A percentile compares a stretch with the other conserved stretches of the same genome.
These are phyloP conservation scores for Lasiodiplodia gonubiensis DNA, from an alignment of 2,329 filamentous ascomycete species.

Conservation along the genomic window DNA sequence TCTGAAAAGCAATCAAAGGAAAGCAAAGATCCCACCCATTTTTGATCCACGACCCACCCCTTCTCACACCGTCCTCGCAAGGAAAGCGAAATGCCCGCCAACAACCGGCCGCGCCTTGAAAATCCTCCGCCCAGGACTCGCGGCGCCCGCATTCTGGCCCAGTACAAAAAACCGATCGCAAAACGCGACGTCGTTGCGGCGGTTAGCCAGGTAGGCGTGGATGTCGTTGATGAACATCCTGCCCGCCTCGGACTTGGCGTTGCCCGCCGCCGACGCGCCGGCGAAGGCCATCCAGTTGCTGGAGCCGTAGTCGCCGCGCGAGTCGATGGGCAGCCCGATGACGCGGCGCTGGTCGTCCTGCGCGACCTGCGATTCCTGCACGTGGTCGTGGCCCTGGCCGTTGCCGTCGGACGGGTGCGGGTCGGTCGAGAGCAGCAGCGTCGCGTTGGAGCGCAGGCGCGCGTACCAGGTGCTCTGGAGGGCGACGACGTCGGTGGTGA, in stretches of 20 bases:
- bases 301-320: slow-evolving; percentile 49
- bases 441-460: slow-evolving; percentile 38
- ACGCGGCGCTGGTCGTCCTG: slow-evolving; percentile 31
- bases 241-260: slow-evolving; percentile 12
- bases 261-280: slow-evolving; percentile 34
- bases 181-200: slow-evolving; percentile 50
- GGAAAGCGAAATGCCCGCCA: slow-evolving; percentile 51
- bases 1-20: too few species aligned
- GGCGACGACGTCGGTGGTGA: slow-evolving; percentile 42
- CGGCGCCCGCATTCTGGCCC: slow-evolving; percentile 33
- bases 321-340: slow-evolving; percentile 37
- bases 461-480: slow-evolving; percentile 48
- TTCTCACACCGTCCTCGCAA: slow-evolving; percentile 40
- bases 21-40: too few species aligned
- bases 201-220: slow-evolving; percentile 49
- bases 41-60: too few species aligned
- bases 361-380: not conserved
- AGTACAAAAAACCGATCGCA: slow-evolving; percentile 50
- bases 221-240: slow-evolving; percentile 47
- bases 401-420: not conserved
- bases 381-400: slow-evolving; percentile 29
- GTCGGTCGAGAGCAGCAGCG: not conserved
- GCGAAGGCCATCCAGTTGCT: slow-evolving; percentile 53
- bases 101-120: slow-evolving; percentile 50
- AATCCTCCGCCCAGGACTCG: slow-evolving; percentile 35